These are phyloP conservation scores for Chlamydomonas incerta DNA, from an alignment of 139 green algal genomes.

Conservation along the genomic window DNA sequence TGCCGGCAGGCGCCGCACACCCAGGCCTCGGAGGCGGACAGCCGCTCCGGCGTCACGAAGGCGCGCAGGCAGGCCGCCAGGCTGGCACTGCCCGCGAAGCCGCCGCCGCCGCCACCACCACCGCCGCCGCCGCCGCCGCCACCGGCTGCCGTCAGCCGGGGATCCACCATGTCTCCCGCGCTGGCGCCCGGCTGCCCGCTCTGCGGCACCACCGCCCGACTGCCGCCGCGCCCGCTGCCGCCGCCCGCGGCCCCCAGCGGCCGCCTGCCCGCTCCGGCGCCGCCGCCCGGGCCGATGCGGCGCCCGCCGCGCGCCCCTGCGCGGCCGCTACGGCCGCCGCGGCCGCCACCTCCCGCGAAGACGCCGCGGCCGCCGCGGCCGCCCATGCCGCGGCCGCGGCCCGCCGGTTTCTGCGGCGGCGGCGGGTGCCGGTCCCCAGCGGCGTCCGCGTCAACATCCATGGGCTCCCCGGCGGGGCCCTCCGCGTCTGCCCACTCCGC, in stretches of 20 bases:
- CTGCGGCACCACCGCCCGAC: constrained; percentile 12
- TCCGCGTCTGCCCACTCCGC: too few species aligned
- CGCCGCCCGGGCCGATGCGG: too few species aligned
- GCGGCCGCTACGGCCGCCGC: too few species aligned
- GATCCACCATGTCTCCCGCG: background rate
- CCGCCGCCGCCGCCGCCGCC: background rate
- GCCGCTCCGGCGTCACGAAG: constrained; percentile 78
- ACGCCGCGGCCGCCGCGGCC: too few species aligned
- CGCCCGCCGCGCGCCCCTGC: too few species aligned
- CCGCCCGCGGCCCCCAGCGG: background rate
- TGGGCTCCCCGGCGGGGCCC: too few species aligned
- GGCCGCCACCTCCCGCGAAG: too few species aligned
- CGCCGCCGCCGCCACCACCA: background rate
- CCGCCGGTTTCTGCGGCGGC: too few species aligned
- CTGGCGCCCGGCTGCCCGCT: background rate
- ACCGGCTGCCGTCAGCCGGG: background rate
- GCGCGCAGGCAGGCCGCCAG: constrained; percentile 81
- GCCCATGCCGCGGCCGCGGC: too few species aligned
- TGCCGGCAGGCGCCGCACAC: constrained; percentile 66
- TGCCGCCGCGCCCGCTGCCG: background rate
- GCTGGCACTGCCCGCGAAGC: background rate
- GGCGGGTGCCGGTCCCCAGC: too few species aligned
- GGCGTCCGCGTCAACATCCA: too few species aligned
- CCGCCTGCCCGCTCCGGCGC: too few species aligned
- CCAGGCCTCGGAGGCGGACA: constrained; percentile 65